phyloP scores from a whole-genome alignment of 1,284 basidiomycete species.

The Ustilago lituana region DNA sequence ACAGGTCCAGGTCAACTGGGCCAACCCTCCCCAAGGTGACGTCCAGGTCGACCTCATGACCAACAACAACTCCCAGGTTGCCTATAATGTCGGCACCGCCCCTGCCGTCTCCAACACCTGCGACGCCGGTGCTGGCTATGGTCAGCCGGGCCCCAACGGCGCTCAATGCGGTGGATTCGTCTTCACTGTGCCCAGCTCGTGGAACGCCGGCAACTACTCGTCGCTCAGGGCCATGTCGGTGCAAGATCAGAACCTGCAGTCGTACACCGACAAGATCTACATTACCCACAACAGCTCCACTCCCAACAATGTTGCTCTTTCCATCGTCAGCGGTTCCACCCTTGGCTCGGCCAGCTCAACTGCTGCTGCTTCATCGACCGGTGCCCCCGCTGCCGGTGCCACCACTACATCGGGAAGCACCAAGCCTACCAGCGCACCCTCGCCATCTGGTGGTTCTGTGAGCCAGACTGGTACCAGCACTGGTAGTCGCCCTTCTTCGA shows the following conservation, averaged over 20 bases:
- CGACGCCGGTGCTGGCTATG: slow-evolving; percentile 46
- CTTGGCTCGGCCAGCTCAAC: slow-evolving; percentile 8
- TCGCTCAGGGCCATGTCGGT: slow-evolving; percentile 42
- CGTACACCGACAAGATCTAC: slow-evolving; percentile 56
- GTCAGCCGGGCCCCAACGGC: slow-evolving; percentile 37
- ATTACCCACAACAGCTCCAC: slow-evolving; percentile 44
- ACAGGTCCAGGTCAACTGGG: slow-evolving; percentile 52
- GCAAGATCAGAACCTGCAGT: slow-evolving; percentile 36
- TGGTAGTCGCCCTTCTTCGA: slow-evolving; percentile 10
- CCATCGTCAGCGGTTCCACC: slow-evolving; percentile 30
- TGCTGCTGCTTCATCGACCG: slow-evolving; percentile 18
- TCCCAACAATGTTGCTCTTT: slow-evolving; percentile 16
- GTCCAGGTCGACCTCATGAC: slow-evolving; percentile 56
- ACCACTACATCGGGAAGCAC: slow-evolving; percentile 11
- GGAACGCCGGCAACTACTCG: slow-evolving; percentile 53
- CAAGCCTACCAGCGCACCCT: slow-evolving; percentile 4
- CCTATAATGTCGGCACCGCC: slow-evolving; percentile 48
- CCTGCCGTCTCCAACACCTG: slow-evolving; percentile 49
- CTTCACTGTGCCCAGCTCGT: slow-evolving; percentile 52
- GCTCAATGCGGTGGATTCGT: slow-evolving; percentile 50
- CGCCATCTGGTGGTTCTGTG: slow-evolving; percentile 8
- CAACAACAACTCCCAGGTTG: slow-evolving; percentile 45
- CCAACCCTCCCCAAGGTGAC: slow-evolving; percentile 46
- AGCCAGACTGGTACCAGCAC: slow-evolving; percentile 21
- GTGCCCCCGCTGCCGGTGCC: slow-evolving; percentile 11